Evolutionary conservation across 2,329 filamentous ascomycete genomes (phyloP).

Genomic region (Colletotrichum lindemuthianum): DNA sequence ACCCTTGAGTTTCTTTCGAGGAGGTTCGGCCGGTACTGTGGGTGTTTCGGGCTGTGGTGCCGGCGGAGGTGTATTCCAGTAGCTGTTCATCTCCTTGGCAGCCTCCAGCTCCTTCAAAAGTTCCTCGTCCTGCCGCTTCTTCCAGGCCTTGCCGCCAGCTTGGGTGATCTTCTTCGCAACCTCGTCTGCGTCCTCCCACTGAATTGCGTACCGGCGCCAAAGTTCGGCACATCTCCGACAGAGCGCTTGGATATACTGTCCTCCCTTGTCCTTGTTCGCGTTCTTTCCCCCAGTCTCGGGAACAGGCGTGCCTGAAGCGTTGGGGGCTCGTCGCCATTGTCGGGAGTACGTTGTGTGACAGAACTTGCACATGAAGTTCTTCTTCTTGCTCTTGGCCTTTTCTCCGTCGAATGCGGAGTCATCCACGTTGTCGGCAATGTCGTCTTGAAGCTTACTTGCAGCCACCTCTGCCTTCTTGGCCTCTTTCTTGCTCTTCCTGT

Average conservation of each 20-base stretch:
- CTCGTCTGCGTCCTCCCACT: slow-evolving; percentile 95
- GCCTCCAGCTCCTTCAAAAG: slow-evolving; percentile 77
- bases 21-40: slow-evolving; percentile 60
- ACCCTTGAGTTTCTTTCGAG: slow-evolving; percentile 73
- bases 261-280: slow-evolving; percentile 80
- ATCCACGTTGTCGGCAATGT: slow-evolving; percentile 90
- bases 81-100: slow-evolving; percentile 69
- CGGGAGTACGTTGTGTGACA: slow-evolving; percentile 82
- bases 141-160: slow-evolving; percentile 83
- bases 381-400: slow-evolving; percentile 83
- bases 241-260: slow-evolving; percentile 80
- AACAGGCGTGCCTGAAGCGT: slow-evolving; percentile 76
- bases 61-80: slow-evolving; percentile 49
- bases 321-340: slow-evolving; percentile 92
- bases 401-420: slow-evolving; percentile 95
- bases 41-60: slow-evolving; percentile 41
- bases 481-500: slow-evolving; percentile 90
- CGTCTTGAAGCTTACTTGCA: slow-evolving; percentile 83
- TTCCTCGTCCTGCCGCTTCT: slow-evolving; percentile 91
- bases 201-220: slow-evolving; percentile 95
- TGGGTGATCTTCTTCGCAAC: slow-evolving; percentile 86
- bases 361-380: slow-evolving; percentile 93
- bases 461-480: slow-evolving; percentile 77
- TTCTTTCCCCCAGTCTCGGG: slow-evolving; percentile 71
- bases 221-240: slow-evolving; percentile 91